These are phyloP conservation scores for Dictyostelium brefeldianum DNA, from an alignment of 78 protist species.

Conservation along the genomic window DNA sequence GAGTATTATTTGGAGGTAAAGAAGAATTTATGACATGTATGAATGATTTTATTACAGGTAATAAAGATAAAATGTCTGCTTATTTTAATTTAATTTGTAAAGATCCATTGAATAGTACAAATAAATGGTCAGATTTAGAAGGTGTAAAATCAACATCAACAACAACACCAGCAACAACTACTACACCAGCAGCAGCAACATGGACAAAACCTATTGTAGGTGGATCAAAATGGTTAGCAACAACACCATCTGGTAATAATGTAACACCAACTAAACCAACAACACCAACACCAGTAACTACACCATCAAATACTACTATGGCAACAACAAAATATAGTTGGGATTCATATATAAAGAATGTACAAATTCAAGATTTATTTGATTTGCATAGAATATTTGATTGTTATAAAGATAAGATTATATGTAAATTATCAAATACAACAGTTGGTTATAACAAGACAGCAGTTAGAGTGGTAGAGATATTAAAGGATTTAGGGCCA, in stretches of 20 bases:
- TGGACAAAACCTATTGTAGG: slow-evolving; percentile 23
- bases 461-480: slow-evolving; percentile 25
- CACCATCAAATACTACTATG: not conserved
- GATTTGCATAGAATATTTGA: slow-evolving; percentile 81
- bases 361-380: slow-evolving; percentile 64
- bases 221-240: slow-evolving; percentile 50
- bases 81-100: slow-evolving; percentile 71
- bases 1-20: slow-evolving; percentile 82
- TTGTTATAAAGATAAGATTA: slow-evolving; percentile 44
- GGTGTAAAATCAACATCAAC: not conserved
- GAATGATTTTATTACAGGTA: slow-evolving; percentile 79
- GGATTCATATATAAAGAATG: slow-evolving; percentile 46
- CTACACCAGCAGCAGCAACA: not conserved
- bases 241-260: slow-evolving; percentile 51
- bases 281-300: not conserved
- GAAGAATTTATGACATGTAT: slow-evolving; percentile 86
- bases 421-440: not conserved
- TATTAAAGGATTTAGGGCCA: slow-evolving; percentile 71
- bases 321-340: slow-evolving; percentile 10
- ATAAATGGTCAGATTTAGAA: slow-evolving; percentile 72
- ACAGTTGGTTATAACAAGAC: not conserved
- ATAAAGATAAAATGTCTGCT: slow-evolving; percentile 68
- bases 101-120: slow-evolving; percentile 20
- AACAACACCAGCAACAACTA: slow-evolving; percentile 1
- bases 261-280: slow-evolving; percentile 1